Percentiles rank a stretch among this genome's conserved stretches.
Conservation (phyloP, 345 rosid genomes). For the Sisymbrium irio region DNA sequence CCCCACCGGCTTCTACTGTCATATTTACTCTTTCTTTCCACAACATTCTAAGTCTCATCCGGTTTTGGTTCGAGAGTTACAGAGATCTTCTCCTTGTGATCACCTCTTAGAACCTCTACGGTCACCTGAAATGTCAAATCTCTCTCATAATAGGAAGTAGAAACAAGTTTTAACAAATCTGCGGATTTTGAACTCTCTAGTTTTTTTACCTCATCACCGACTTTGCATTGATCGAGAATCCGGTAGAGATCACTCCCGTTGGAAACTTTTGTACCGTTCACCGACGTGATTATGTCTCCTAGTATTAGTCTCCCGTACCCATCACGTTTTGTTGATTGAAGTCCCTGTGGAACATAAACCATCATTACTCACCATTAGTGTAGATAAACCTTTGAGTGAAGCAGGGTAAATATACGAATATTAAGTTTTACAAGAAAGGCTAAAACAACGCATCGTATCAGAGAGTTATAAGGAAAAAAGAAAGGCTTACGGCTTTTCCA, state of each 20-base stretch:
- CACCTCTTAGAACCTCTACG: slow-evolving; percentile 89
- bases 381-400: background rate
- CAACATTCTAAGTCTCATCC: slow-evolving; percentile 54
- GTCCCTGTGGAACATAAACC: slow-evolving; percentile 53
- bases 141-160: background rate
- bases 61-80: slow-evolving; percentile 83
- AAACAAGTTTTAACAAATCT: background rate
- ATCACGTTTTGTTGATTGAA: slow-evolving; percentile 81
- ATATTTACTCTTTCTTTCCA: slow-evolving; percentile 28
- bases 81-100: slow-evolving; percentile 88
- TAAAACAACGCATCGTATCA: background rate
- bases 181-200: background rate
- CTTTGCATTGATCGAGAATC: slow-evolving; percentile 89
- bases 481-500: slow-evolving; percentile 80
- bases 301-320: slow-evolving; percentile 80
- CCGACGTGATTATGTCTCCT: slow-evolving; percentile 91
- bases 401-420: too few species aligned
- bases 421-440: too few species aligned
- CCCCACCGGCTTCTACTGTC: slow-evolving; percentile 21
- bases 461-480: background rate
- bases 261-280: slow-evolving; percentile 67
- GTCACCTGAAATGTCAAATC: slow-evolving; percentile 45
- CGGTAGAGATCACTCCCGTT: slow-evolving; percentile 91
- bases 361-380: background rate
- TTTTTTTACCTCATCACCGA: slow-evolving; percentile 67